phyloP scores from a whole-genome alignment of 2,329 filamentous ascomycete genomes.

The Fusarium mexicanum region DNA sequence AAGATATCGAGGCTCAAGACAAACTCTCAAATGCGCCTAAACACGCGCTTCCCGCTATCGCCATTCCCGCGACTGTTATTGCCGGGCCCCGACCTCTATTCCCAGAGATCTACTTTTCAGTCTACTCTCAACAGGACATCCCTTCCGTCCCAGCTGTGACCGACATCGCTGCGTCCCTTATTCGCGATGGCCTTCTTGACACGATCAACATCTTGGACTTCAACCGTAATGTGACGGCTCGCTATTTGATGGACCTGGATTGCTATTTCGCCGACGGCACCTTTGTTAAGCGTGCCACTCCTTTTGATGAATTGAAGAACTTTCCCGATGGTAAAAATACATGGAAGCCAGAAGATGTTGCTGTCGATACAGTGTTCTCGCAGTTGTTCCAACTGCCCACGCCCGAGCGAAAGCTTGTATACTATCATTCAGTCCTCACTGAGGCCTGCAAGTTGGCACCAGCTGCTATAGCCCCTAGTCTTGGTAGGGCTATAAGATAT shows the following conservation, averaged over 20 bases:
- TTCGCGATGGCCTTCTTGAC: conserved; percentile 87
- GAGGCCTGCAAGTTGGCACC: conserved; percentile 96
- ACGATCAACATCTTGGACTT: conserved; percentile 95
- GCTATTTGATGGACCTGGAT: conserved; percentile 92
- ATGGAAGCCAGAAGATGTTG: conserved; percentile 98
- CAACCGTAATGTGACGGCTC: conserved; percentile 87
- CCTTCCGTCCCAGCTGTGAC: conserved; percentile 85
- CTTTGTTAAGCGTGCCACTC: conserved; percentile 92
- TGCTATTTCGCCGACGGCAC: conserved; percentile 91
- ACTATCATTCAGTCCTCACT: conserved; percentile 94
- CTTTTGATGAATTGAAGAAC: conserved; percentile 87
- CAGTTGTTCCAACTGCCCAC: conserved; percentile 89
- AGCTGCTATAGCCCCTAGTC: conserved; percentile 92
- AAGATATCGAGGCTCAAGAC: conserved; percentile 68
- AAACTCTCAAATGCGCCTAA: conserved; percentile 71
- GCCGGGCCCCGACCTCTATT: conserved; percentile 82
- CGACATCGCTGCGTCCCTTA: conserved; percentile 80
- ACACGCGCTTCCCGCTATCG: conserved; percentile 80
- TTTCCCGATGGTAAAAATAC: conserved; percentile 73
- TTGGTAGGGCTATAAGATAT: conserved; percentile 92
- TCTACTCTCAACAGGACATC: conserved; percentile 87
- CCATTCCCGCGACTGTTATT: conserved; percentile 78
- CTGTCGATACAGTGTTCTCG: conserved; percentile 96
- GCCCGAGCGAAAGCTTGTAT: conserved; percentile 93
- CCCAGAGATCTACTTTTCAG: conserved; percentile 93